Evolutionary conservation across 2,329 filamentous ascomycete species (phyloP).

Genomic region (Colletotrichum sp.): DNA sequence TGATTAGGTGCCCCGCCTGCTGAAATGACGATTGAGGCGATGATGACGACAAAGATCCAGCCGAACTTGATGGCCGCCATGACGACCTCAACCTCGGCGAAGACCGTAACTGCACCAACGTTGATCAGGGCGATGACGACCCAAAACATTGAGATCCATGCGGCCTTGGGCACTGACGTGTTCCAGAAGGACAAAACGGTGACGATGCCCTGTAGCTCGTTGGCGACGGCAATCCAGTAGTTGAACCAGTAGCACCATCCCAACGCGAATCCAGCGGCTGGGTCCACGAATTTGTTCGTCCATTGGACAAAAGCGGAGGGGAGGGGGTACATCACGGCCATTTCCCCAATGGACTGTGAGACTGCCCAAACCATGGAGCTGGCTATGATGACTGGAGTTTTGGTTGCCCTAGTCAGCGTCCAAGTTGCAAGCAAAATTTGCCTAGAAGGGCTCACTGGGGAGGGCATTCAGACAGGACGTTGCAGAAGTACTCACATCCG

Average conservation of each 20-base stretch:
- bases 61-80: slow-evolving; percentile 47
- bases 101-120: slow-evolving; percentile 44
- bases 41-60: slow-evolving; percentile 52
- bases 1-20: slow-evolving; percentile 42
- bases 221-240: slow-evolving; percentile 48
- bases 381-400: slow-evolving; percentile 29
- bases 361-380: slow-evolving; percentile 51
- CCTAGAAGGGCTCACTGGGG: slow-evolving; percentile 12
- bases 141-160: slow-evolving; percentile 45
- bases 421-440: no score
- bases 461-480: neutral
- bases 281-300: slow-evolving; percentile 48
- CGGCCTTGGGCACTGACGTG: slow-evolving; percentile 41
- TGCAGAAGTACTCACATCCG: slow-evolving; percentile 32
- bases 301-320: slow-evolving; percentile 52
- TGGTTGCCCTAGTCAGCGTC: neutral
- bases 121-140: slow-evolving; percentile 42
- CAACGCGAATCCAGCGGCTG: slow-evolving; percentile 44
- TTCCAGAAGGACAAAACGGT: slow-evolving; percentile 50
- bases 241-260: slow-evolving; percentile 53
- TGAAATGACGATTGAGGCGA: slow-evolving; percentile 44
- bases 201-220: slow-evolving; percentile 42
- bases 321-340: slow-evolving; percentile 50
- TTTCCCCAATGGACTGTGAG: slow-evolving; percentile 48
- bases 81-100: slow-evolving; percentile 49